These are phyloP conservation scores for Helotiales sp. DNA, from an alignment of 2,329 filamentous ascomycete species.

Conservation along the genomic window DNA sequence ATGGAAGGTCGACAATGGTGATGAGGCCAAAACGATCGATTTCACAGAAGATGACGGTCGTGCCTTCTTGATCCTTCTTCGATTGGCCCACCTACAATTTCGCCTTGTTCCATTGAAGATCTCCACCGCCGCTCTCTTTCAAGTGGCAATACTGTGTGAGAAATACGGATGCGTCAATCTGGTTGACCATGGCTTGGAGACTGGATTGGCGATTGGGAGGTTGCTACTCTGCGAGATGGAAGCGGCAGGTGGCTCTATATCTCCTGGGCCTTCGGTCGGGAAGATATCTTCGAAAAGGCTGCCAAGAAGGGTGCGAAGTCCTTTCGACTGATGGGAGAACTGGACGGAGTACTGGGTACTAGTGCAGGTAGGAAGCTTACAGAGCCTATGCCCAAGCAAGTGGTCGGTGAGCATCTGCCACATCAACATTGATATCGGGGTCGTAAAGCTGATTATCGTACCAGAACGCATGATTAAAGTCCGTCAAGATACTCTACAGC, in stretches of 20 bases:
- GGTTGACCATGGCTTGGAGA: not conserved
- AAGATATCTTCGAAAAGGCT: too few species aligned
- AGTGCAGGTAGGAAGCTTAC: too few species aligned
- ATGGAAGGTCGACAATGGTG: not conserved
- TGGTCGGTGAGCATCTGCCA: too few species aligned
- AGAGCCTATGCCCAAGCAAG: too few species aligned
- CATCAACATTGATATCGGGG: too few species aligned
- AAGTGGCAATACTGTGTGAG: not conserved
- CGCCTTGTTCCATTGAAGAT: not conserved
- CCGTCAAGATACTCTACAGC: too few species aligned
- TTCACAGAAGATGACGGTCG: not conserved
- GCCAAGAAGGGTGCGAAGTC: too few species aligned
- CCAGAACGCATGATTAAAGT: too few species aligned
- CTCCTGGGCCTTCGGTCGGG: not conserved
- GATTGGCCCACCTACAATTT: not conserved
- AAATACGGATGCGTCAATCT: not conserved
- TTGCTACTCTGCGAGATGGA: not conserved
- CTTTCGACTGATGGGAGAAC: too few species aligned
- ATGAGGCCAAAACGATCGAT: not conserved
- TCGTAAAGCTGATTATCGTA: too few species aligned
- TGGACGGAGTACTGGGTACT: too few species aligned
- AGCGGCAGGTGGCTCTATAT: not conserved
- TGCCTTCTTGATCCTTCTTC: not conserved
- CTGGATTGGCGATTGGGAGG: too few species aligned
- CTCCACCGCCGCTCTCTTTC: not conserved